A percentile compares a stretch with the other conserved stretches of the same genome.
phyloP scores from a whole-genome alignment of 257 asterid genomes.

The Solanum microdontum region DNA sequence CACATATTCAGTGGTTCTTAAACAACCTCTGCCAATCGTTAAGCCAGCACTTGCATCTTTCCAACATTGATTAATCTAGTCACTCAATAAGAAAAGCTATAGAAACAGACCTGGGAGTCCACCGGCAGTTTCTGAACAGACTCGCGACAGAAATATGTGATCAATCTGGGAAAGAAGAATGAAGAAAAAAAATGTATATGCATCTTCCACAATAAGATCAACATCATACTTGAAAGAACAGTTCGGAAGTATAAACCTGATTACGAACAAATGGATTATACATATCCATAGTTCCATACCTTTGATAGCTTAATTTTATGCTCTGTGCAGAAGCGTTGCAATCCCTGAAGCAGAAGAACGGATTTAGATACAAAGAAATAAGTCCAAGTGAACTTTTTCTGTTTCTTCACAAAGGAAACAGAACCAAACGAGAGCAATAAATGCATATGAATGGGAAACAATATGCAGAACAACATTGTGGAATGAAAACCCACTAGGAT shows the following conservation, averaged over 20 bases:
- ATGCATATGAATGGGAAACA: neutral
- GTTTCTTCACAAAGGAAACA: neutral
- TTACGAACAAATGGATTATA: neutral
- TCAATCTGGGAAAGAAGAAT: conserved; percentile 52
- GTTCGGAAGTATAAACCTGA: neutral
- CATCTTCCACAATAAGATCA: neutral
- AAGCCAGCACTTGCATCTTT: neutral
- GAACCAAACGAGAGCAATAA: neutral
- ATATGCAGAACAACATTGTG: neutral
- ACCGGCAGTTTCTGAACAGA: conserved; percentile 97
- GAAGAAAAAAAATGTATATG: neutral
- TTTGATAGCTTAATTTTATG: conserved; percentile 86
- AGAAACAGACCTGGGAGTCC: conserved; percentile 79
- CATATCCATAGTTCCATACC: conserved; percentile 26
- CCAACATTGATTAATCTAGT: neutral
- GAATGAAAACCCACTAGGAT: neutral
- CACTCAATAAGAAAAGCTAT: neutral
- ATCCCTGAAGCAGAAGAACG: conserved; percentile 48
- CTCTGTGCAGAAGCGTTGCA: conserved; percentile 94
- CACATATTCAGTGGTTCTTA: neutral
- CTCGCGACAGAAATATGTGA: conserved; percentile 92
- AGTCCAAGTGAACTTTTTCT: neutral
- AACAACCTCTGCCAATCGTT: neutral
- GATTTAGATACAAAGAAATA: neutral
- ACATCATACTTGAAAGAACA: neutral